Evolutionary conservation across 2,329 filamentous ascomycete genomes (phyloP).

Genomic region (Beauveria bassiana): DNA sequence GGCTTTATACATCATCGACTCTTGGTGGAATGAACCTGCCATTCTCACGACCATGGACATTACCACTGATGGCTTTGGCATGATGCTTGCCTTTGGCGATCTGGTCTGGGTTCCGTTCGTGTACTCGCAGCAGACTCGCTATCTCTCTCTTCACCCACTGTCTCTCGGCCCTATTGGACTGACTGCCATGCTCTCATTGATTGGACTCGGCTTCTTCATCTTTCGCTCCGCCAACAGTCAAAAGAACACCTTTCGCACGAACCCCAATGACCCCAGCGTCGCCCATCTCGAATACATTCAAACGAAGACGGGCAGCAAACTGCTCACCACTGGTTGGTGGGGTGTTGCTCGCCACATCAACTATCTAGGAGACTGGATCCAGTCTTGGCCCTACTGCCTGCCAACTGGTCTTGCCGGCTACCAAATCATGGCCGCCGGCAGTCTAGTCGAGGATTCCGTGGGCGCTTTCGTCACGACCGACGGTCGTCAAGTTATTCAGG

Average conservation of each 20-base stretch:
- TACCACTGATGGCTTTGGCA: conserved; percentile 85
- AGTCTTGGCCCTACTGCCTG: conserved; percentile 83
- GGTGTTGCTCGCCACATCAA: conserved; percentile 88
- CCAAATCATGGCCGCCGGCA: conserved; percentile 53
- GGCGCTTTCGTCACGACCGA: conserved; percentile 50
- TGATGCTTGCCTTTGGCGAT: conserved; percentile 91
- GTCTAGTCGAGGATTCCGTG: conserved; percentile 40
- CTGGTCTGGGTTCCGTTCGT: conserved; percentile 88
- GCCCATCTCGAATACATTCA: conserved; percentile 78
- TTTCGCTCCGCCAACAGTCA: conserved; percentile 92
- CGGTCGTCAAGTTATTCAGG: conserved; percentile 59
- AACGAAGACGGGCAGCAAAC: conserved; percentile 71
- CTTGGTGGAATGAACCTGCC: conserved; percentile 77
- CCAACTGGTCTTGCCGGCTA: conserved; percentile 83
- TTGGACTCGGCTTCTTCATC: conserved; percentile 72
- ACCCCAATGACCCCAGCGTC: conserved; percentile 73
- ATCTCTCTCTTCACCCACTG: conserved; percentile 74
- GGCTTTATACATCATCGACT: conserved; percentile 75
- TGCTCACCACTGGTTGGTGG: conserved; percentile 89
- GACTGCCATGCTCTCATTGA: conserved; percentile 56
- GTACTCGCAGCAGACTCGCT: conserved; percentile 77
- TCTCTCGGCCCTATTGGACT: conserved; percentile 65
- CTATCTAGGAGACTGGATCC: conserved; percentile 91
- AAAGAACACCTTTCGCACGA: conserved; percentile 88
- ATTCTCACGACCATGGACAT: conserved; percentile 93